A percentile compares a stretch with the other conserved stretches of the same genome.
Conservation (phyloP, 345 rosid genomes). For the Eucalyptus tenuipes region DNA sequence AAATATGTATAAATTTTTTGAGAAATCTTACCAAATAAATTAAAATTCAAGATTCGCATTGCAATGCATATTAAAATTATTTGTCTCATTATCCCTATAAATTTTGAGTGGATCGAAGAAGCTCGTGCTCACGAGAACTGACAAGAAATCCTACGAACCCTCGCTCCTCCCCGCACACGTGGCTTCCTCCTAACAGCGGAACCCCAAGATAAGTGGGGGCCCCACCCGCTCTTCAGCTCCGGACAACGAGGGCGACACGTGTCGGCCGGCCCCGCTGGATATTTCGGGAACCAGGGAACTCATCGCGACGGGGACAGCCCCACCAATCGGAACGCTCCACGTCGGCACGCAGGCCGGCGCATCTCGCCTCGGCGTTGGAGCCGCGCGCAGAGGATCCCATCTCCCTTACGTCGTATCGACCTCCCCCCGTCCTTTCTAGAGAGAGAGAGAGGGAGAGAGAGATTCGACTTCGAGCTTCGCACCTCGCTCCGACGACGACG, state of each 20-base stretch:
- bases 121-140: background rate
- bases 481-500: background rate
- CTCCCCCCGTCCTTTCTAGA: background rate
- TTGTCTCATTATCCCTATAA: too few species aligned
- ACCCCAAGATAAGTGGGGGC: background rate
- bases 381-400: background rate
- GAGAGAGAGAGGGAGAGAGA: background rate
- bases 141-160: background rate
- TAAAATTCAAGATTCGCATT: too few species aligned
- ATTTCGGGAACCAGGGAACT: background rate
- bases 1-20: too few species aligned
- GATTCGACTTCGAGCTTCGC: background rate
- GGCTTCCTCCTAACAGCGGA: background rate
- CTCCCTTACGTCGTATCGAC: background rate
- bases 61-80: too few species aligned
- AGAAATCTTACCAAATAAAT: too few species aligned
- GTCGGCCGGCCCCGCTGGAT: background rate
- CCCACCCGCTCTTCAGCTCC: background rate
- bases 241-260: background rate
- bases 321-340: background rate
- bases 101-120: background rate
- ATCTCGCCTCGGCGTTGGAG: background rate
- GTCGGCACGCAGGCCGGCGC: background rate
- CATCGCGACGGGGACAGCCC: background rate
- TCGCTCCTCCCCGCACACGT: background rate